Conservation (phyloP, 1,284 basidiomycete species). For the Malassezia psittaci region DNA sequence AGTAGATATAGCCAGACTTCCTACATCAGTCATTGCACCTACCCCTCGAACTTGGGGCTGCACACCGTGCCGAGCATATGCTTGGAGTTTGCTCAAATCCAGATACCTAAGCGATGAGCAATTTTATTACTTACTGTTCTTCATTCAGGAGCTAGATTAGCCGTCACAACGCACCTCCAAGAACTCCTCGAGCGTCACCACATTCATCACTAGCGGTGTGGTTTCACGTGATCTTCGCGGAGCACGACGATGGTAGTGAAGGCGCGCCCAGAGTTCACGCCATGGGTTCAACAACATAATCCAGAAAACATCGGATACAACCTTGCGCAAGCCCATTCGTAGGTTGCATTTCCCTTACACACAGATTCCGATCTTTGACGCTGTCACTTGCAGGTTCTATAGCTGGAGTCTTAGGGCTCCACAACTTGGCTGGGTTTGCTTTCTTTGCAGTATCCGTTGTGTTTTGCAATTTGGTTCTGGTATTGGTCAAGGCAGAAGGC, state of each 20-base stretch:
- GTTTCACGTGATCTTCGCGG: background rate
- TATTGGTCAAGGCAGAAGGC: slow-evolving; percentile 24
- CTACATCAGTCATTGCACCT: slow-evolving; percentile 7
- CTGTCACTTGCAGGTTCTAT: slow-evolving; percentile 34
- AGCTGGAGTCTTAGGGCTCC: slow-evolving; percentile 40
- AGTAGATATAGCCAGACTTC: slow-evolving; percentile 47
- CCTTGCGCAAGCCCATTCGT: slow-evolving; percentile 8
- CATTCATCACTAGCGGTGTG: slow-evolving; percentile 20
- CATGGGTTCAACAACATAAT: slow-evolving; percentile 13
- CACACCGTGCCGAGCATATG: slow-evolving; percentile 40
- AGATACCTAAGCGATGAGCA: slow-evolving; percentile 22
- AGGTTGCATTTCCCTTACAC: background rate
- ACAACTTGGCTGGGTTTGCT: slow-evolving; percentile 36
- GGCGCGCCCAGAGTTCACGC: background rate
- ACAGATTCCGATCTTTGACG: slow-evolving; percentile 34
- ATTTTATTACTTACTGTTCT: slow-evolving; percentile 23
- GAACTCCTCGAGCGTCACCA: slow-evolving; percentile 36
- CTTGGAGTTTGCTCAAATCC: slow-evolving; percentile 37
- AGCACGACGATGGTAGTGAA: background rate
- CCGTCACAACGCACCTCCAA: slow-evolving; percentile 20
- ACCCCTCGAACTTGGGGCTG: slow-evolving; percentile 37
- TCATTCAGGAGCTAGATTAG: slow-evolving; percentile 30
- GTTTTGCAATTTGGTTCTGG: slow-evolving; percentile 27
- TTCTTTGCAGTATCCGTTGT: slow-evolving; percentile 35
- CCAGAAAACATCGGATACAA: slow-evolving; percentile 6